Percentiles rank a stretch among this genome's conserved stretches.
These are phyloP conservation scores for Simmondsia chinensis DNA, from an alignment of 148 eudicot species.

Conservation along the genomic window DNA sequence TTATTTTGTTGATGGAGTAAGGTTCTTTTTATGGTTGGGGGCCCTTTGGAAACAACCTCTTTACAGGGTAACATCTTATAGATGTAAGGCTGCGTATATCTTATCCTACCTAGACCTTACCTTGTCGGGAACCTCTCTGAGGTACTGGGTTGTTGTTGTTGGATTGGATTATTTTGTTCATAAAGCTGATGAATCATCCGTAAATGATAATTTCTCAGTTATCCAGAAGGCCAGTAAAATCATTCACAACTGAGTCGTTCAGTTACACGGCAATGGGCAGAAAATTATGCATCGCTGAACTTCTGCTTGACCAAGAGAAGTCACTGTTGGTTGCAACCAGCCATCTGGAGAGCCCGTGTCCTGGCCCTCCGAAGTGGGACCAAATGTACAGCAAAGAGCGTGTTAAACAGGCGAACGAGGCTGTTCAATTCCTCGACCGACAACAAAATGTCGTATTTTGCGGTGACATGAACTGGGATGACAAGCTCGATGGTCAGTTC, in stretches of 20 bases:
- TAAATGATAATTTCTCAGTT: constrained; percentile 32
- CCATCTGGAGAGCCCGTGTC: constrained; percentile 94
- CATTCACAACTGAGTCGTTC: constrained; percentile 50
- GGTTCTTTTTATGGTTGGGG: too few species aligned
- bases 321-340: constrained; percentile 56
- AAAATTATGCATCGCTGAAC: constrained; percentile 64
- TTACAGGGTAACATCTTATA: too few species aligned
- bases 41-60: too few species aligned
- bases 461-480: constrained; percentile 98
- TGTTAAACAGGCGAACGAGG: constrained; percentile 70
- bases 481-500: constrained; percentile 65
- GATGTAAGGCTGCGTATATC: too few species aligned
- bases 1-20: too few species aligned
- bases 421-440: constrained; percentile 35
- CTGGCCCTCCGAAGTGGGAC: constrained; percentile 83
- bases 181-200: background rate
- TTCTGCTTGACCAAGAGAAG: constrained; percentile 20
- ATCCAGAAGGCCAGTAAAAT: constrained; percentile 66
- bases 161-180: background rate
- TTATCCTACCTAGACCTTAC: too few species aligned
- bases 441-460: constrained; percentile 61
- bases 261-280: constrained; percentile 61
- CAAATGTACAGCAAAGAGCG: constrained; percentile 92
- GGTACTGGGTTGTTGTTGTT: background rate
- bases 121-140: too few species aligned